Conservation (phyloP, 768 basidiomycete genomes). For the Leccinum aurantiacum region DNA sequence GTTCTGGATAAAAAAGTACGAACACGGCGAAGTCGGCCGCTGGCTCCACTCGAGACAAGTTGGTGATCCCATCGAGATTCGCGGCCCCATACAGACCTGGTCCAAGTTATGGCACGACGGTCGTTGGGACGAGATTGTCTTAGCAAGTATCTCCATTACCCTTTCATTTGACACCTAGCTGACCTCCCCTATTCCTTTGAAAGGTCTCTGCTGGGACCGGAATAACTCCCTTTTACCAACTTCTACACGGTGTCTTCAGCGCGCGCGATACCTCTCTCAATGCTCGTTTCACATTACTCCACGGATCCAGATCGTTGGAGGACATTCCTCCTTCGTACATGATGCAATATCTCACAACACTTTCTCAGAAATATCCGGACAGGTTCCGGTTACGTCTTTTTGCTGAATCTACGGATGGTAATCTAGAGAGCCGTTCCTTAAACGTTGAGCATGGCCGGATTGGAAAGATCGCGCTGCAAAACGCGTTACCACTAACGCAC, state of each 20-base stretch:
- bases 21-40: constrained; percentile 74
- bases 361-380: constrained; percentile 53
- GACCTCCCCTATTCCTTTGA: not conserved
- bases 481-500: constrained; percentile 36
- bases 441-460: constrained; percentile 54
- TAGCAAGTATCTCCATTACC: constrained; percentile 45
- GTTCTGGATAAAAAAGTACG: constrained; percentile 82
- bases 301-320: constrained; percentile 58
- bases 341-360: constrained; percentile 49
- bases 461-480: constrained; percentile 46
- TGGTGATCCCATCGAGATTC: constrained; percentile 71
- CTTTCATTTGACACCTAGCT: not conserved
- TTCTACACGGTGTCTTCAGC: constrained; percentile 57
- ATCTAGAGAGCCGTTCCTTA: constrained; percentile 16
- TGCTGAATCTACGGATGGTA: constrained; percentile 47
- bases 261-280: constrained; percentile 24
- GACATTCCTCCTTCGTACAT: constrained; percentile 72
- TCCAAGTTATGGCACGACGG: constrained; percentile 41
- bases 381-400: constrained; percentile 59
- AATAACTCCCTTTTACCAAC: constrained; percentile 81
- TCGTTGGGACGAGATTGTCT: constrained; percentile 76
- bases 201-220: constrained; percentile 90
- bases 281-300: constrained; percentile 71
- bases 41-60: constrained; percentile 74
- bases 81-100: constrained; percentile 77